These are phyloP conservation scores for Saccharum officinarum DNA, from an alignment of 176 grass and related monocot genomes.

Conservation along the genomic window DNA sequence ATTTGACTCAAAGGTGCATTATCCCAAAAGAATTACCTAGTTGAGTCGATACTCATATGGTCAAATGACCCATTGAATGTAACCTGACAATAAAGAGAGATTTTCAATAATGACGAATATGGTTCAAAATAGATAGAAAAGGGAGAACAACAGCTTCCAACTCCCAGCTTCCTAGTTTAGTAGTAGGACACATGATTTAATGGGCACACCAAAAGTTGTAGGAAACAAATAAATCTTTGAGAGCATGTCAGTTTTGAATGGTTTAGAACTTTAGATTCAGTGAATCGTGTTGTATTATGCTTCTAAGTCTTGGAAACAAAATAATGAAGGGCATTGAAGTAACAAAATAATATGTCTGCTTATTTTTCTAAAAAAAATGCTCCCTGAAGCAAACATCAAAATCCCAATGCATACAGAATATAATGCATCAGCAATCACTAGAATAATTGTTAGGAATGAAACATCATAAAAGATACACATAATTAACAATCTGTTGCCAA, in stretches of 20 bases:
- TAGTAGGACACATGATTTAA: slow-evolving; percentile 22
- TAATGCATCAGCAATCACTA: not conserved
- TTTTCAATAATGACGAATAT: slow-evolving; percentile 20
- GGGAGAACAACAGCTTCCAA: slow-evolving; percentile 3
- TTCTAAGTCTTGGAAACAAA: slow-evolving; percentile 19
- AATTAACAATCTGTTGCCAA: slow-evolving; percentile 12
- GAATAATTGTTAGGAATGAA: slow-evolving; percentile 21
- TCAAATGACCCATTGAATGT: slow-evolving; percentile 97
- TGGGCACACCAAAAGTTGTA: not conserved
- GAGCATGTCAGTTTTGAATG: not conserved
- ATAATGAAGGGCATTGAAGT: not conserved
- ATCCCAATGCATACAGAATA: not conserved
- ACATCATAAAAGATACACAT: slow-evolving; percentile 7
- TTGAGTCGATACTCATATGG: slow-evolving; percentile 95
- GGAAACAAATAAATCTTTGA: slow-evolving; percentile 22
- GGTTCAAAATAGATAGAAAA: slow-evolving; percentile 7
- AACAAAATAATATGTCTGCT: not conserved
- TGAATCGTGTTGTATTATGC: not conserved
- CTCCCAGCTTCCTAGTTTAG: not conserved
- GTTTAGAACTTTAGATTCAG: slow-evolving; percentile 12
- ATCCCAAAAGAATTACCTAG: slow-evolving; percentile 61
- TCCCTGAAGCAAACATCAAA: slow-evolving; percentile 18
- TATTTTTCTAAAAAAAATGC: not conserved
- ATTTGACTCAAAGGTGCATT: slow-evolving; percentile 11
- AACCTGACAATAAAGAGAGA: slow-evolving; percentile 52